Conservation (phyloP, 345 rosid genomes). For the Syzygium aqueum region DNA sequence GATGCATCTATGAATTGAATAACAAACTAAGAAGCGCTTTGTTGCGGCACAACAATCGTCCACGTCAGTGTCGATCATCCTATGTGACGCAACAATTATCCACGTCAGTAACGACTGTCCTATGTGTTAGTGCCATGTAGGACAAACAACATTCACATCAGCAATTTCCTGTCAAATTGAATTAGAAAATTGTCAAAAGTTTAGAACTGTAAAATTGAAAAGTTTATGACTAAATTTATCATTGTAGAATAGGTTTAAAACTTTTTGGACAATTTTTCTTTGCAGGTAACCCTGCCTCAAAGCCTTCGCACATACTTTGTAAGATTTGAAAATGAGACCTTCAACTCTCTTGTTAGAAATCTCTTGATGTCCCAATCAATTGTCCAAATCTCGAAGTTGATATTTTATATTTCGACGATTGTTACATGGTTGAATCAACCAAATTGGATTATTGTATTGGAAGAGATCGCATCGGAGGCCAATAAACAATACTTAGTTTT, state of each 20-base stretch:
- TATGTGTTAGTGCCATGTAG: not conserved
- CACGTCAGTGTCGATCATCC: accelerated
- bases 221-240: accelerated
- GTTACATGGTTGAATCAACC: too few relatives aligned
- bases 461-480: too few relatives aligned
- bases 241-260: accelerated
- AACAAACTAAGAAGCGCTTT: not conserved
- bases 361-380: not conserved
- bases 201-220: too few relatives aligned
- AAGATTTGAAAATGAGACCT: not conserved
- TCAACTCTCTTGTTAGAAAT: not conserved
- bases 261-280: not conserved
- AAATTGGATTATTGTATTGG: too few relatives aligned
- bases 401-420: not conserved
- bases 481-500: too few relatives aligned
- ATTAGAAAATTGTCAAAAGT: not conserved
- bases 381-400: not conserved
- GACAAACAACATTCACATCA: accelerated
- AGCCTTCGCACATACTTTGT: not conserved
- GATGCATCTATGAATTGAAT: not conserved
- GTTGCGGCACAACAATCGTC: not conserved
- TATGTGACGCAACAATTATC: not conserved
- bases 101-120: accelerated
- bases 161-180: not conserved
- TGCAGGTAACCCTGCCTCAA: not conserved